Base-by-base conservation (phyloP, 148 eudicot species). In the Camellia sinensis region DNA sequence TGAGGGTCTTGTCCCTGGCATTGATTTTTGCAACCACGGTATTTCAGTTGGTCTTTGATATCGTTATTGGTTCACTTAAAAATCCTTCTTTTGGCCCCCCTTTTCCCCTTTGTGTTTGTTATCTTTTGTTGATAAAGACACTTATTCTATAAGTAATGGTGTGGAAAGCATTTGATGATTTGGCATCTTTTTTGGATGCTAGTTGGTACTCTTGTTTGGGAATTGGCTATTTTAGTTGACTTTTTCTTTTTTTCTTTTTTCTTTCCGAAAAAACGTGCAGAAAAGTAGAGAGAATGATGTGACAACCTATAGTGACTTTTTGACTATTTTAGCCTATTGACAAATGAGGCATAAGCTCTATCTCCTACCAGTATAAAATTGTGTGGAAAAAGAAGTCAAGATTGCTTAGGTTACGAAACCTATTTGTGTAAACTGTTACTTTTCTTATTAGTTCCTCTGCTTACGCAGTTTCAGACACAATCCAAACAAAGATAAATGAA, bases 21-120 rank as follows among this genome's bases (percentile, higher is more conserved):
- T 95, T 81, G 99, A 95, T 82, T 95, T 95, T 83, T 93, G 99
- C 91, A 95, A 95, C 85, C 99, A 95, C 85, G 99, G 99, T 95
- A 90, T 60, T 75, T 60, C 72, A 70, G 65, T 70, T 70, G 68
- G 18, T 73, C 29, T 69, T 61, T 76, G 13, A 46, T 75, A 15
- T 21, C 29, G 46, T 71, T 68, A 3, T 40, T 67, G 53, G 22
- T 53, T 53, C 71, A 17, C 18, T 66, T 54, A 48, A 75, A 63
- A 37, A 44, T 63, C 50, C 21, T 45, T 37, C 53, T 63, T 62
- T 62, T 29, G 61, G 40, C 21, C 37, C 71, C 14, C 62, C 52
- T 22, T 17, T 60, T 40, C 21, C 14, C 46, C 14, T 45, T n/a
- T 10, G 46, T 53, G 53, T 53, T 65, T 68, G 67, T 64, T 71